phyloP scores from a whole-genome alignment of 2,329 filamentous ascomycete species.

The Colletotrichum graminicola region DNA sequence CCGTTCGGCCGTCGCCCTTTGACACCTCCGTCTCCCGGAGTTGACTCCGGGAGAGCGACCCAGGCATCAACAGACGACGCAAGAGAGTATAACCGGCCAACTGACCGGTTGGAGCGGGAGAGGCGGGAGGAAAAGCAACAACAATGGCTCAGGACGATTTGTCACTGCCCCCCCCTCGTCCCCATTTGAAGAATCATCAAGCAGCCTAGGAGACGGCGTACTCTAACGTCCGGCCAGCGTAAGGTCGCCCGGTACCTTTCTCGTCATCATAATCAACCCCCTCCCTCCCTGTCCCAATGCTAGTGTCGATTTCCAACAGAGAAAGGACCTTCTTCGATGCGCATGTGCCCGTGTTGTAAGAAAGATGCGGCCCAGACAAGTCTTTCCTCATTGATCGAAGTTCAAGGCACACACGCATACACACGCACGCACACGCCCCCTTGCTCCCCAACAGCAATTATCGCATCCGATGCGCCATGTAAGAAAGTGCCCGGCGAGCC shows the following conservation, averaged over 20 bases:
- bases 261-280: neutral
- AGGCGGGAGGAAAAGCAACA: neutral
- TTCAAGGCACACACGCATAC: neutral
- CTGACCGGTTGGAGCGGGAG: neutral
- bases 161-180: neutral
- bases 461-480: constrained; percentile 23
- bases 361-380: neutral
- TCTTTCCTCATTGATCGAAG: constrained; percentile 21
- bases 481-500: constrained; percentile 17
- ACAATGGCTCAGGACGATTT: neutral
- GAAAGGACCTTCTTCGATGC: constrained; percentile 1
- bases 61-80: constrained; percentile 3
- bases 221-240: neutral
- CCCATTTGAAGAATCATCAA: neutral
- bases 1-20: neutral
- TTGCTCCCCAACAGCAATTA: neutral
- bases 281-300: neutral
- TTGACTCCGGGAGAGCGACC: constrained; percentile 17
- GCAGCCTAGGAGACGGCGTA: neutral
- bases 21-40: constrained; percentile 18
- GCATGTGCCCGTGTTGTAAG: constrained; percentile 8
- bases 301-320: constrained; percentile 22
- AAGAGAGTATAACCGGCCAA: neutral
- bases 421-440: neutral
- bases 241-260: neutral